Evolutionary conservation across 1,284 basidiomycete genomes (phyloP), one percentile per base, ranked within the genome.

Genomic region (Omphalotus olearius): DNA sequence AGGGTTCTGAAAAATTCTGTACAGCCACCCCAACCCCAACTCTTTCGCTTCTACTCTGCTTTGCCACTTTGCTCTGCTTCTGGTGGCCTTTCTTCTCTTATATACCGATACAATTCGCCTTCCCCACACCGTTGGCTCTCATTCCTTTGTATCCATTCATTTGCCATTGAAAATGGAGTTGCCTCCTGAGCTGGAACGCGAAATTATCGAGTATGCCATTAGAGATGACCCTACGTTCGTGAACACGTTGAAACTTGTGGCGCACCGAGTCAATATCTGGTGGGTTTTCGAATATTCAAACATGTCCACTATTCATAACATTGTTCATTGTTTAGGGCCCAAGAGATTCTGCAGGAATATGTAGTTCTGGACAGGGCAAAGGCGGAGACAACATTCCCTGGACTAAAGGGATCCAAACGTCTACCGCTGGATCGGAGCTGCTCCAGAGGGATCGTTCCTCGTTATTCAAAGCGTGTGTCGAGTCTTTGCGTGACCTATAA

Each of bases 401-500:
- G 14, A 17, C 23, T 25, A n/a, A 14, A 25, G 26, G 43, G 35
- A 35, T 36, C 48, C 40, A 45, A 47, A 36, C 45, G 45, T 18
- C 41, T 40, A 13, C 40, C 40, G 10, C 36, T 43, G 30, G 41
- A 16, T 13, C 40, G 37, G 13, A 40, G 42, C 23, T 50, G 43
- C 43, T 38, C 51, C 26, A 40, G 51, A 11, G 18, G 35, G 1
- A 18, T 52, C 17, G 33, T 45, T 4, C 20, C 51, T 11, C 5
- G 16, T 20, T 43, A 35, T 36, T 38, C 51, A 14, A 52, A 47
- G 28, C 40, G 47, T 25, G 39, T 43, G n/a, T 52, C 45, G 11
- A 52, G 51, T 30, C 45, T 52, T n/a, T 52, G 51, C 17, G 23
- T 52, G 33, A 52, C 51, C 1, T 52, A 52, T 39, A 46, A 52